Evolutionary conservation across 1,284 basidiomycete species (phyloP).

Genomic region (Apiotrichum sp.): DNA sequence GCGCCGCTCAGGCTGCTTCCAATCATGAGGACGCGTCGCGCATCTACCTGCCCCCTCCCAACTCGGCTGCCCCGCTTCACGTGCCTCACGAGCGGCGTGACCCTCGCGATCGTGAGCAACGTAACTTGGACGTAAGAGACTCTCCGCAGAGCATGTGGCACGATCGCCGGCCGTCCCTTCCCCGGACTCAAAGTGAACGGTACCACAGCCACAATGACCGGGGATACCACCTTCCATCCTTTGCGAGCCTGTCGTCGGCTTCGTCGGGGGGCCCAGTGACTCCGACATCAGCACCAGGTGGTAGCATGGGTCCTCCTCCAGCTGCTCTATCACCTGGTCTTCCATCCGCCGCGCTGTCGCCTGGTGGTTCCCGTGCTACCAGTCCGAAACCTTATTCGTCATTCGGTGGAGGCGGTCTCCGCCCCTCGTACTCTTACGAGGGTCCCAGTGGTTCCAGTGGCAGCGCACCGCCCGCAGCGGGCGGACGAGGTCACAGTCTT

Average conservation of each 20-base stretch:
- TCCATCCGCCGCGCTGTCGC: neutral
- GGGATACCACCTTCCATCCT: conserved; percentile 9
- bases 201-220: conserved; percentile 2
- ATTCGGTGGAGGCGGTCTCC: conserved; percentile 5
- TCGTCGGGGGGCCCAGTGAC: conserved; percentile 8
- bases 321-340: neutral
- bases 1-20: neutral
- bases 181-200: conserved; percentile 14
- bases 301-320: conserved; percentile 12
- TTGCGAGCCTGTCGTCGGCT: conserved; percentile 7
- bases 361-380: conserved; percentile 6
- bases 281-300: conserved; percentile 6
- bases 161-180: conserved; percentile 9
- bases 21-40: neutral
- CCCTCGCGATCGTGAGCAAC: conserved; percentile 5
- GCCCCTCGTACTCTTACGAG: conserved; percentile 16
- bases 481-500: neutral
- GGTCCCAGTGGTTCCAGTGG: neutral
- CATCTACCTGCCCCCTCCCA: conserved; percentile 16
- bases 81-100: conserved; percentile 13
- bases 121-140: conserved; percentile 2
- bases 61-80: conserved; percentile 11
- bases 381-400: conserved; percentile 6
- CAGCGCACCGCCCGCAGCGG: neutral
- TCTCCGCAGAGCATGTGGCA: conserved; percentile 5